phyloP scores from a whole-genome alignment of 2,329 filamentous ascomycete species.

The Pyrenophora tritici-repentis region DNA sequence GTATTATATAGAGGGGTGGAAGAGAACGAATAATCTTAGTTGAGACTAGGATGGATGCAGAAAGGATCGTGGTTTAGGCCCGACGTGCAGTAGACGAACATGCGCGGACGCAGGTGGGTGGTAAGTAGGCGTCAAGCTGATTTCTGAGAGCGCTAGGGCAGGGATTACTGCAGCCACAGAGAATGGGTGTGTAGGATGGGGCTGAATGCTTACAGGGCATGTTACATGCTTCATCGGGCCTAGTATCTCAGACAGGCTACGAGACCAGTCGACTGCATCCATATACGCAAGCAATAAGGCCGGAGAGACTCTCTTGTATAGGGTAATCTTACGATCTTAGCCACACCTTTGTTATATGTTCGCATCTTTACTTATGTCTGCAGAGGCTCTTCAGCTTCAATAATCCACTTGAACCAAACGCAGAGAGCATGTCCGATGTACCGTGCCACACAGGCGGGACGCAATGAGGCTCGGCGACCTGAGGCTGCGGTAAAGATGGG shows the following conservation, averaged over 20 bases:
- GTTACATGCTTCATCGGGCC: constrained; percentile 26
- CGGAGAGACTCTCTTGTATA: constrained; percentile 19
- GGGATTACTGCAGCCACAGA: constrained; percentile 36
- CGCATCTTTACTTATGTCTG: not conserved
- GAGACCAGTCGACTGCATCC: constrained; percentile 28
- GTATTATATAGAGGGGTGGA: constrained; percentile 40
- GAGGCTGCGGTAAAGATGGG: constrained; percentile 21
- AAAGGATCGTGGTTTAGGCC: constrained; percentile 30
- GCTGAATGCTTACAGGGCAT: constrained; percentile 44
- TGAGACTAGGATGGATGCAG: constrained; percentile 21
- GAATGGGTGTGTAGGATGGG: constrained; percentile 36
- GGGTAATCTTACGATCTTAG: not conserved
- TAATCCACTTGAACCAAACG: not conserved
- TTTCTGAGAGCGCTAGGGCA: constrained; percentile 34
- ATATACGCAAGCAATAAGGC: constrained; percentile 19
- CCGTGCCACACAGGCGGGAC: constrained; percentile 16
- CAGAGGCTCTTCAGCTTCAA: not conserved
- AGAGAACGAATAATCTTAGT: constrained; percentile 21
- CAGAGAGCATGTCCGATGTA: not conserved
- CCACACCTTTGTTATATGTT: not conserved
- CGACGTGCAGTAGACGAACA: constrained; percentile 25
- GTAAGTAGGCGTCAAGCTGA: constrained; percentile 40
- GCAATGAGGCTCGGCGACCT: constrained; percentile 20
- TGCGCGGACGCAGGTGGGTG: constrained; percentile 30
- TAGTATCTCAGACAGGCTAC: constrained; percentile 30